Evolutionary conservation across 108 stramenopile species (phyloP), one percentile per base, ranked within the genome.

Genomic region (Seminavis robusta): DNA sequence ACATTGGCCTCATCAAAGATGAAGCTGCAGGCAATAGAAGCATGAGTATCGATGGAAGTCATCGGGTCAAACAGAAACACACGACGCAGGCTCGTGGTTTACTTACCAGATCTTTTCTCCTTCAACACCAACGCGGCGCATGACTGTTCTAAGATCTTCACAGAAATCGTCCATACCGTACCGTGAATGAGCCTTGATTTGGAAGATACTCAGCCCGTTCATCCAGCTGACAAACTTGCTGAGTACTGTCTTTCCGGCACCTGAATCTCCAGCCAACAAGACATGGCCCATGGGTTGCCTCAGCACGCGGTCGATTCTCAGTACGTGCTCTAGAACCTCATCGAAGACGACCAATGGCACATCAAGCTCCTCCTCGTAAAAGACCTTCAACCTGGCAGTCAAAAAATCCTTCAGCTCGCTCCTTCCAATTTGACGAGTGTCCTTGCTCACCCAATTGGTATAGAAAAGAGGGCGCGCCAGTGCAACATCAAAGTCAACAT

Each of bases 311-410:
- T 95, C 94, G 57, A 95, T 92, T 53, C 93, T 59, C 23, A 95
- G 63, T 32, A 92, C 77, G 56, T 95, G 94, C 53, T 95, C 95
- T 19, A 96, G 57, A 1, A 97, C 98, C 37, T 97, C 96, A 74
- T 99, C 99, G 55, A 98, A 98, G 31, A 98, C 76, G 31, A 99
- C 97, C 1, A 99, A 71, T 5, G 95, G 95, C 13, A 98, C 97
- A 53, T 97, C 96, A 17, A 98, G 77, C 66, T 94, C 96, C 61
- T 99, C 99, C 61, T 99, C 99, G 59, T 98, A 96, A 69, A 99
- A 99, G 11, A 97, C 92, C 11, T 80, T 71, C 49, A 98, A 66
- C 25, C 98, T 66, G 4, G 97, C 96, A 43, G 54, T 62, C 17
- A 98, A 69, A 71, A 98, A 98, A 16, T 69, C 69, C 36, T 89